Evolutionary conservation across 2,329 filamentous ascomycete species (phyloP), one percentile per base, ranked within the genome.

Genomic region (Neurospora sp.): DNA sequence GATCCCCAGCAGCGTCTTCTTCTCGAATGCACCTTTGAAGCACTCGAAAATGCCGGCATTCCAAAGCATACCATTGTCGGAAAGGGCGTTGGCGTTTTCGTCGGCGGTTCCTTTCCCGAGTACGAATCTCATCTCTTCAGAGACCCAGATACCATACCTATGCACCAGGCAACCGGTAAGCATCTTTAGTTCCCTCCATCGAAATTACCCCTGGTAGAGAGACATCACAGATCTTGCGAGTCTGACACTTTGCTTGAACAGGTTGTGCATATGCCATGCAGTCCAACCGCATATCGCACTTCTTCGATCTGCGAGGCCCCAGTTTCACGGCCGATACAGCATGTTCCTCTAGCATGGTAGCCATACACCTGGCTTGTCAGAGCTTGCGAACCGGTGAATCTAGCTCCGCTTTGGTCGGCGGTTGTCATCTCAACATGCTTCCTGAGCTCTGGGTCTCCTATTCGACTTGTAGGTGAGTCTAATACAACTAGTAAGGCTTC

Each of bases 1-100:
- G 85, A 87, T 67, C 85, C 85, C 0, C 85, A 87, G 71, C 84
- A 87, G 70, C 80, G 85, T 1, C 77, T 85, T 23, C 78, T 86
- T 8, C 78, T 87, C 1, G 85, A 87, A 74, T 85, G 83, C 70
- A 82, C 83, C 0, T 87, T 84, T 70, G 85, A 87, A 74, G 84
- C 84, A 0, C 77, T 87, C 10, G 85, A 87, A 73, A 85, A 82
- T 69, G 84, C 84, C 1, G 85, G 84, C 8, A 79, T 85, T 19
- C 80, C 83, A 8, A 83, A 82, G 73, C 82, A 84, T 37, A 74
- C 76, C 8, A 80, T 86, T 43, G 79, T 83, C 1, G 84, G 84
- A 5, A 79, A 81, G 69, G 80, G 84, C 62, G 82, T 84, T 36
- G 84, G 83, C 15, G 84, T 86, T 8, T 86, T 84, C 71, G 77